Conservation (phyloP, 495 filamentous ascomycete species). For the Glonium stellatum region DNA sequence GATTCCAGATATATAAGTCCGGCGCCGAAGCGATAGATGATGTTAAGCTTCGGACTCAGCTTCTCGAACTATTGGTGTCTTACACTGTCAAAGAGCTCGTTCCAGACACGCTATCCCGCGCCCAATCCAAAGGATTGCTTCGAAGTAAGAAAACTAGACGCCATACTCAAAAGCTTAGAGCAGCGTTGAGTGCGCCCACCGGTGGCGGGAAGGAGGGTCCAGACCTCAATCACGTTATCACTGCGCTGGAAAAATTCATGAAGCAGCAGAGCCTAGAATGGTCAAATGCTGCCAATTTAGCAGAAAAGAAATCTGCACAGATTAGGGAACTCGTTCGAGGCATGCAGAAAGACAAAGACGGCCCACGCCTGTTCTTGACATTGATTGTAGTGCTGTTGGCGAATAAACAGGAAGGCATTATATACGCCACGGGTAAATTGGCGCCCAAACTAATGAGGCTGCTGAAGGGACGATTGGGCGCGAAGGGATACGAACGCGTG, state of each 20-base stretch:
- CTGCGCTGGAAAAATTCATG: conserved; percentile 19
- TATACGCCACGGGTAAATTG: conserved; percentile 32
- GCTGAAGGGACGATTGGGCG: conserved; percentile 15
- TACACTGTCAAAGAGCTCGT: conserved; percentile 25
- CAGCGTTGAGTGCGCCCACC: not conserved
- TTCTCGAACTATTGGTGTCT: conserved; percentile 13
- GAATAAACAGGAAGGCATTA: conserved; percentile 18
- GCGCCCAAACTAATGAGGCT: conserved; percentile 32
- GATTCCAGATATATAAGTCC: conserved; percentile 13
- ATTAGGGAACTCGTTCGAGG: conserved; percentile 25
- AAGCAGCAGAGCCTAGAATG: conserved; percentile 16
- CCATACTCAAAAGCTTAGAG: conserved; percentile 19
- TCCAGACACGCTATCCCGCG: conserved; percentile 22
- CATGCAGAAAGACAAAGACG: conserved; percentile 28
- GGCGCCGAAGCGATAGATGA: conserved; percentile 19
- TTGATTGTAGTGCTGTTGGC: conserved; percentile 28
- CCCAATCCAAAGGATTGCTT: conserved; percentile 12
- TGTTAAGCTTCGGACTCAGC: conserved; percentile 21
- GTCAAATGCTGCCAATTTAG: not conserved
- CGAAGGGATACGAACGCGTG: conserved; percentile 23
- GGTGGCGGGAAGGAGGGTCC: not conserved
- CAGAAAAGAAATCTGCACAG: conserved; percentile 7
- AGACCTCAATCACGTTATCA: not conserved
- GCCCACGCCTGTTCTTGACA: conserved; percentile 30
- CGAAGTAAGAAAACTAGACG: conserved; percentile 17